phyloP scores from a whole-genome alignment of 2,329 filamentous ascomycete species.

The Nakataea oryzae region DNA sequence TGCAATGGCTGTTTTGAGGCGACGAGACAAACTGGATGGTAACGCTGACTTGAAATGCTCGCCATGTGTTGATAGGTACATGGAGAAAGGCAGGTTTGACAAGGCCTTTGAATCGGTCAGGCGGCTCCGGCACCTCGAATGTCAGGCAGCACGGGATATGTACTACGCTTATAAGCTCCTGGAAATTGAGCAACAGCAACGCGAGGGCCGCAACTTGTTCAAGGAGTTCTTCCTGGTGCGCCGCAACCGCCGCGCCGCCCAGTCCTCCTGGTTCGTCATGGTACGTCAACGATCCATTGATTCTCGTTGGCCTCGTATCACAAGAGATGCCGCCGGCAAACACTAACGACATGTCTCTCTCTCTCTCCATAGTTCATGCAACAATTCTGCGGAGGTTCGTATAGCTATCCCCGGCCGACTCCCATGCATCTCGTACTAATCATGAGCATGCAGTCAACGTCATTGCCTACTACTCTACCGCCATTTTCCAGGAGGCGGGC shows the following conservation, averaged over 20 bases:
- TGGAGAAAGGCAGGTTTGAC: not conserved
- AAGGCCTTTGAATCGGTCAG: constrained; percentile 37
- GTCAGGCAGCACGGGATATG: constrained; percentile 44
- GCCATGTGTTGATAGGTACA: not conserved
- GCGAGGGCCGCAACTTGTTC: constrained; percentile 17
- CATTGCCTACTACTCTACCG: constrained; percentile 37
- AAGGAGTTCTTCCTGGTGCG: constrained; percentile 46
- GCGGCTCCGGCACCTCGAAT: constrained; percentile 35
- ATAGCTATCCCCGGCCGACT: no score
- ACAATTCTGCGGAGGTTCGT: not conserved
- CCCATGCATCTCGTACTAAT: not conserved
- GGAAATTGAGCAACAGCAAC: constrained; percentile 34
- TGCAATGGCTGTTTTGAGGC: not conserved
- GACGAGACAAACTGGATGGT: not conserved
- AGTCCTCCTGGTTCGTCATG: constrained; percentile 54
- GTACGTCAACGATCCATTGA: constrained; percentile 46
- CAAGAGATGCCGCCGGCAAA: not conserved
- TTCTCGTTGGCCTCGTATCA: not conserved
- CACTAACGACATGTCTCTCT: not conserved
- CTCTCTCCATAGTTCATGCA: not conserved
- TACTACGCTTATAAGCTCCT: constrained; percentile 49
- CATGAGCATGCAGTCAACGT: constrained; percentile 20
- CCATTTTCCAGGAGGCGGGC: constrained; percentile 32
- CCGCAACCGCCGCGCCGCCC: constrained; percentile 48
- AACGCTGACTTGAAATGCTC: not conserved